These are phyloP conservation scores for Geosmithia flava DNA, from an alignment of 2,329 filamentous ascomycete genomes.

Conservation along the genomic window DNA sequence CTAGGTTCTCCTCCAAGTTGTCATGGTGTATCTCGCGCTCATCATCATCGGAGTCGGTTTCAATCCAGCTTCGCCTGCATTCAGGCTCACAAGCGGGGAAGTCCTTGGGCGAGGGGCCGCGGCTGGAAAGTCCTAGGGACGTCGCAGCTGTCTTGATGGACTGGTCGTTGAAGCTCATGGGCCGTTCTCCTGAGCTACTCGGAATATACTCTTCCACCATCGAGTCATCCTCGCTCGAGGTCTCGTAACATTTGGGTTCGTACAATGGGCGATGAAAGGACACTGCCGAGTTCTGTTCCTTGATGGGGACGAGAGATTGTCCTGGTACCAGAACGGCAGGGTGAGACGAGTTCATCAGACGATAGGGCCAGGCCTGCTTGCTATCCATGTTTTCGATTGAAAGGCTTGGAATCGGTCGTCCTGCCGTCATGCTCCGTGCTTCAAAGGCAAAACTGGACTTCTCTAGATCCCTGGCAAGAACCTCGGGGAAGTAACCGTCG, in stretches of 20 bases:
- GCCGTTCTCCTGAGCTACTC: slow-evolving; percentile 7
- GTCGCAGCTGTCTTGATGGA: slow-evolving; percentile 23
- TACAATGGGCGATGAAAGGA: slow-evolving; percentile 17
- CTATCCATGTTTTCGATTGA: slow-evolving; percentile 14
- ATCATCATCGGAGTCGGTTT: slow-evolving; percentile 20
- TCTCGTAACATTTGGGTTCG: slow-evolving; percentile 8
- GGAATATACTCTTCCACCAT: slow-evolving; percentile 14
- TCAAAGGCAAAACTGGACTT: slow-evolving; percentile 32
- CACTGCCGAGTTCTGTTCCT: slow-evolving; percentile 21
- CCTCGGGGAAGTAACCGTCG: slow-evolving; percentile 39
- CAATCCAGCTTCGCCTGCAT: slow-evolving; percentile 22
- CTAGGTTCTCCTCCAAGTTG: slow-evolving; percentile 4
- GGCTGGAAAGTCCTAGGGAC: slow-evolving; percentile 18
- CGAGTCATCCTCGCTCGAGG: slow-evolving; percentile 20
- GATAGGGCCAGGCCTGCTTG: slow-evolving; percentile 6
- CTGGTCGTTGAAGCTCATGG: slow-evolving; percentile 17
- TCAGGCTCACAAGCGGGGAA: slow-evolving; percentile 7
- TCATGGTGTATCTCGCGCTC: slow-evolving; percentile 5
- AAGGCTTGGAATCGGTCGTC: slow-evolving; percentile 26
- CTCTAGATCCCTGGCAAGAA: slow-evolving; percentile 42
- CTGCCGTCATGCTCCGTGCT: slow-evolving; percentile 39
- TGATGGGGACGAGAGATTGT: slow-evolving; percentile 19
- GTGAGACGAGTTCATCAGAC: slow-evolving; percentile 12
- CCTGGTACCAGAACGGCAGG: slow-evolving; percentile 15
- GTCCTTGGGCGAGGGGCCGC: slow-evolving; percentile 13